These are phyloP conservation scores for Fusarium succisae DNA, from an alignment of 2,329 filamentous ascomycete species.

Conservation along the genomic window DNA sequence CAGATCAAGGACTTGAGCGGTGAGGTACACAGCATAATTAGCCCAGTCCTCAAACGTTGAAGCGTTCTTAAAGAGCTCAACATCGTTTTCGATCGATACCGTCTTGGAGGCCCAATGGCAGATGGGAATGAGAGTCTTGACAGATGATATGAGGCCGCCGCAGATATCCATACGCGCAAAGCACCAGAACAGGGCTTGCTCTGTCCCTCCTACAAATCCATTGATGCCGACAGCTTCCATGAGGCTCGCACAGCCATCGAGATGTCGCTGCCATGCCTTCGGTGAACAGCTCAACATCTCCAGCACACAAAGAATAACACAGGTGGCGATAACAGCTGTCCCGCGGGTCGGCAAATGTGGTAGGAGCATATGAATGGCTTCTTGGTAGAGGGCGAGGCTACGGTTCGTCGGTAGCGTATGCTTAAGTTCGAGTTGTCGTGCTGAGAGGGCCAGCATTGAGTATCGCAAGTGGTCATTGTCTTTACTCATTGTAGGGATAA, in stretches of 20 bases:
- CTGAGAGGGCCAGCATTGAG: conserved; percentile 61
- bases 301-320: conserved; percentile 62
- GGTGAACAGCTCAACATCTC: conserved; percentile 62
- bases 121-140: conserved; percentile 59
- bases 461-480: conserved; percentile 56
- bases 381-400: conserved; percentile 59
- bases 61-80: conserved; percentile 47
- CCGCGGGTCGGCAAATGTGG: conserved; percentile 58
- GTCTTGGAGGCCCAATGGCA: conserved; percentile 55
- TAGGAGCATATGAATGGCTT: conserved; percentile 59
- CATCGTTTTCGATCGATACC: conserved; percentile 44
- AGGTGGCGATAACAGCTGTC: conserved; percentile 61
- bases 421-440: conserved; percentile 60
- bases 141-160: conserved; percentile 61
- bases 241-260: conserved; percentile 61
- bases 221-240: conserved; percentile 61
- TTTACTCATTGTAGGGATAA: conserved; percentile 57
- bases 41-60: conserved; percentile 58
- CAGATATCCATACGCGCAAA: conserved; percentile 65
- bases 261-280: conserved; percentile 60
- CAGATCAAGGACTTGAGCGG: conserved; percentile 55
- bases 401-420: conserved; percentile 47
- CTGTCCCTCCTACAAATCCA: conserved; percentile 59
- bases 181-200: conserved; percentile 64
- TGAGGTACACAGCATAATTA: conserved; percentile 60